phyloP scores from a whole-genome alignment of 1,139 yeast genomes.

The Taphrina wiesneri region DNA sequence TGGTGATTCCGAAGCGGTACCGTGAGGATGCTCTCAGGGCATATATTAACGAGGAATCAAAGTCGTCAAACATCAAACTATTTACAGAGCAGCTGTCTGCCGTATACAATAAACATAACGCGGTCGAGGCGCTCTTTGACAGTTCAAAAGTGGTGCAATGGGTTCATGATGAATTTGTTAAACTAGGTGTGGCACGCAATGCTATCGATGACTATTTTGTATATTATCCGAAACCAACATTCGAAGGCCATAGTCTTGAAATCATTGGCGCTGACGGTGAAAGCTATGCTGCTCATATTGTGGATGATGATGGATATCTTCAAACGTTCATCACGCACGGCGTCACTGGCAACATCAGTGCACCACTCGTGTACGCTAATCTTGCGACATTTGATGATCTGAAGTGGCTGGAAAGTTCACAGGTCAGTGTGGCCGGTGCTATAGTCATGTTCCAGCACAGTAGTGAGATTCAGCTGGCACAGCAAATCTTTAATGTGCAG shows the following conservation, averaged over 20 bases:
- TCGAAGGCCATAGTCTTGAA: slow-evolving; percentile 5
- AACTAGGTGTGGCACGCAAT: slow-evolving; percentile 18
- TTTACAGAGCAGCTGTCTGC: background rate
- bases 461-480: slow-evolving; percentile 56
- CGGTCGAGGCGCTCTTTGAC: slow-evolving; percentile 19
- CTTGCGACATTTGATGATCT: slow-evolving; percentile 66
- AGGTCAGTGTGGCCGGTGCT: slow-evolving; percentile 48
- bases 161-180: slow-evolving; percentile 21
- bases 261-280: background rate
- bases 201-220: slow-evolving; percentile 28
- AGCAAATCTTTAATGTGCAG: slow-evolving; percentile 58
- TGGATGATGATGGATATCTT: background rate
- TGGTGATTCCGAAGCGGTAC: slow-evolving; percentile 13
- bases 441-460: slow-evolving; percentile 61
- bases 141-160: slow-evolving; percentile 2
- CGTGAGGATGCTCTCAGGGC: slow-evolving; percentile 20
- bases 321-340: slow-evolving; percentile 20
- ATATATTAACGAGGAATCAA: slow-evolving; percentile 20
- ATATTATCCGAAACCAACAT: background rate
- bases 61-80: background rate
- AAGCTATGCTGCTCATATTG: background rate
- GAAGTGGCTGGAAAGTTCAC: slow-evolving; percentile 48
- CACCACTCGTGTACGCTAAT: slow-evolving; percentile 60
- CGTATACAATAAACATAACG: background rate
- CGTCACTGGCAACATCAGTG: slow-evolving; percentile 58